These are phyloP conservation scores for Phytophthora brassicae DNA, from an alignment of 352 stramenopile genomes.

Conservation along the genomic window DNA sequence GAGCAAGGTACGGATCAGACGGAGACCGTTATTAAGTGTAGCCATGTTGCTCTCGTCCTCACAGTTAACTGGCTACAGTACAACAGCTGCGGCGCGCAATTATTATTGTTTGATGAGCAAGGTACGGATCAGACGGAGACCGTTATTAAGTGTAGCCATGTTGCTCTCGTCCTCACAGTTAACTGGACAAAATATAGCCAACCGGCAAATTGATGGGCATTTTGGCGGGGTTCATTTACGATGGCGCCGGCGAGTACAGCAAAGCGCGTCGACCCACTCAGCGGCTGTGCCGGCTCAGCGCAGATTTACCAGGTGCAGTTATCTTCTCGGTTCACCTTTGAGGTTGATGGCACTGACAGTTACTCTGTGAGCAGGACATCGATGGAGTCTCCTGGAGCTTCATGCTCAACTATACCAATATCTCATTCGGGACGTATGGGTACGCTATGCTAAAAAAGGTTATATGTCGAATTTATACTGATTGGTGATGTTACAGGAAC, in stretches of 20 bases:
- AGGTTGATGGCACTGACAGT: not conserved
- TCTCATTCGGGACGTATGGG: slow-evolving; percentile 52
- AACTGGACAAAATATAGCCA: slow-evolving; percentile 30
- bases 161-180: slow-evolving; percentile 12
- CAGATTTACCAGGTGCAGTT: slow-evolving; percentile 31
- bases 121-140: not conserved
- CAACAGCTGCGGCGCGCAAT: slow-evolving; percentile 2
- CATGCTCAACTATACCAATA: slow-evolving; percentile 57
- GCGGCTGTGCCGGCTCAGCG: slow-evolving; percentile 27
- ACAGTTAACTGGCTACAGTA: slow-evolving; percentile 25
- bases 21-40: slow-evolving; percentile 1
- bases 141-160: slow-evolving; percentile 13
- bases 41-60: slow-evolving; percentile 18
- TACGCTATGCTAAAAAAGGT: slow-evolving; percentile 9
- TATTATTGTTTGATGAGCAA: slow-evolving; percentile 7
- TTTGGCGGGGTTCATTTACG: slow-evolving; percentile 9
- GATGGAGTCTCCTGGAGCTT: slow-evolving; percentile 39
- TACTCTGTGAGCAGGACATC: slow-evolving; percentile 24
- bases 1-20: not conserved
- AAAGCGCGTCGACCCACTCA: slow-evolving; percentile 35
- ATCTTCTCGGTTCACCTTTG: not conserved
- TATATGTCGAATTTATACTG: no score
- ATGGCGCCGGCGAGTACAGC: slow-evolving; percentile 7
- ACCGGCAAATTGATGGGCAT: slow-evolving; percentile 12
- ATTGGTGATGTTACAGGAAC: slow-evolving; percentile 37